Conservation (phyloP, 352 stramenopile genomes). For the Phytophthora tubulina region DNA sequence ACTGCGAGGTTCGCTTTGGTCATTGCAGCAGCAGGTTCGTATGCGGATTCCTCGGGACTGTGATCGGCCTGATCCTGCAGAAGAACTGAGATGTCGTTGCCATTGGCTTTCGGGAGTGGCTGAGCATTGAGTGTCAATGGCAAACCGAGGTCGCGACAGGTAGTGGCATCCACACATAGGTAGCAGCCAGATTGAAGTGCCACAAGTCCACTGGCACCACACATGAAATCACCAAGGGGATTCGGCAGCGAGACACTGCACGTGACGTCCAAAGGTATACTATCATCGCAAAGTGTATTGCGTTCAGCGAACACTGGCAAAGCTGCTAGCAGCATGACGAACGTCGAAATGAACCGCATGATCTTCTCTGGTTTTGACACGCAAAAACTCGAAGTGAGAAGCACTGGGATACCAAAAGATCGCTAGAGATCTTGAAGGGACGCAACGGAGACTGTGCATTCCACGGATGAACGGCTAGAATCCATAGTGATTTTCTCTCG, state of each 20-base stretch:
- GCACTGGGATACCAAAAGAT: slow-evolving; percentile 19
- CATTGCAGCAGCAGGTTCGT: slow-evolving; percentile 20
- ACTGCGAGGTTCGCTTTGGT: slow-evolving; percentile 26
- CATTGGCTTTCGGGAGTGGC: slow-evolving; percentile 32
- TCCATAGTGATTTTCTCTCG: not conserved
- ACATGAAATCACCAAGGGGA: slow-evolving; percentile 19
- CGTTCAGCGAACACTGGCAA: slow-evolving; percentile 20
- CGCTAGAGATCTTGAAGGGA: slow-evolving; percentile 20
- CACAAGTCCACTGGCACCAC: slow-evolving; percentile 39
- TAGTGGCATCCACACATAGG: slow-evolving; percentile 49
- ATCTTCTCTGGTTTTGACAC: slow-evolving; percentile 17
- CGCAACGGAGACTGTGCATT: slow-evolving; percentile 22
- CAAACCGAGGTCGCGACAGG: slow-evolving; percentile 33
- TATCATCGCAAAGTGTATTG: slow-evolving; percentile 54
- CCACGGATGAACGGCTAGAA: too few relatives aligned
- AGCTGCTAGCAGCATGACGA: slow-evolving; percentile 16
- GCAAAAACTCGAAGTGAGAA: slow-evolving; percentile 29
- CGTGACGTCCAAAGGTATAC: slow-evolving; percentile 18
- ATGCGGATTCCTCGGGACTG: slow-evolving; percentile 14
- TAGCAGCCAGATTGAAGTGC: slow-evolving; percentile 63
- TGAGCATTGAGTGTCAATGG: not conserved
- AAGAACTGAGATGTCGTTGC: slow-evolving; percentile 40
- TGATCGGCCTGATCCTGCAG: slow-evolving; percentile 34
- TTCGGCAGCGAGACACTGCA: slow-evolving; percentile 16
- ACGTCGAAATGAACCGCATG: slow-evolving; percentile 6